Conservation (phyloP, 768 basidiomycete species). For the Saitozyma podzolica region DNA sequence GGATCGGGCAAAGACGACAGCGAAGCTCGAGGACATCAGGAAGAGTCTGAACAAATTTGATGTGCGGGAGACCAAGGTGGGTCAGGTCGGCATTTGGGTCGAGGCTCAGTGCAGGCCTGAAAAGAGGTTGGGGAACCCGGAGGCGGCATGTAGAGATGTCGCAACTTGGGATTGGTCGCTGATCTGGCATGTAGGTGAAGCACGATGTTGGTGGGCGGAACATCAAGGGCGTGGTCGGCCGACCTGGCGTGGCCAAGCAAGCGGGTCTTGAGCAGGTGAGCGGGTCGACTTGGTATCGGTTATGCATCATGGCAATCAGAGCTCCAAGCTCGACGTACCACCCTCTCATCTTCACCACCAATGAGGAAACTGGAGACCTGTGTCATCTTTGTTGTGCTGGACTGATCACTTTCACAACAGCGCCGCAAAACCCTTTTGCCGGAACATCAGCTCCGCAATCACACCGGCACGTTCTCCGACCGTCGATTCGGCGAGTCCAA, state of each 20-base stretch:
- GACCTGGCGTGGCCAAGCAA: conserved; percentile 84
- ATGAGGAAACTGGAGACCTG: no score
- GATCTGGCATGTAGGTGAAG: conserved; percentile 34
- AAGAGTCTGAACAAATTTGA: conserved; percentile 91
- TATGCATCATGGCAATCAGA: no score
- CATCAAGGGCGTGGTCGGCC: conserved; percentile 76
- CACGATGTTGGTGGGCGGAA: conserved; percentile 89
- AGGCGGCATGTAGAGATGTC: not conserved
- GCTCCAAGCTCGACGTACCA: no score
- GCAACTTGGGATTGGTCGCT: not conserved
- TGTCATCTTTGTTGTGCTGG: not conserved
- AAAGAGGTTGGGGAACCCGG: no score
- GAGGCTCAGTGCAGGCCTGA: no score
- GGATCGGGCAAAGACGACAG: conserved; percentile 66
- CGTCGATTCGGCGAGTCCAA: conserved; percentile 95
- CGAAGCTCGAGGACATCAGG: conserved; percentile 79
- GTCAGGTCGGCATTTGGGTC: conserved; percentile 16
- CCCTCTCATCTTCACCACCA: no score
- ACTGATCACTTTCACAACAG: conserved; percentile 54
- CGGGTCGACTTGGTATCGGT: conserved; percentile 1
- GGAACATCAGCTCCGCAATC: conserved; percentile 77
- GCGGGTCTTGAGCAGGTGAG: conserved; percentile 84
- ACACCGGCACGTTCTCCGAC: conserved; percentile 85
- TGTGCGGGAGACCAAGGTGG: conserved; percentile 82
- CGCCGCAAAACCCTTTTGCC: conserved; percentile 83